Percentiles rank a stretch among this genome's conserved stretches.
These are phyloP conservation scores for Coemansia sp. DNA, from an alignment of 192 early-diverging fungal genomes.

Conservation along the genomic window DNA sequence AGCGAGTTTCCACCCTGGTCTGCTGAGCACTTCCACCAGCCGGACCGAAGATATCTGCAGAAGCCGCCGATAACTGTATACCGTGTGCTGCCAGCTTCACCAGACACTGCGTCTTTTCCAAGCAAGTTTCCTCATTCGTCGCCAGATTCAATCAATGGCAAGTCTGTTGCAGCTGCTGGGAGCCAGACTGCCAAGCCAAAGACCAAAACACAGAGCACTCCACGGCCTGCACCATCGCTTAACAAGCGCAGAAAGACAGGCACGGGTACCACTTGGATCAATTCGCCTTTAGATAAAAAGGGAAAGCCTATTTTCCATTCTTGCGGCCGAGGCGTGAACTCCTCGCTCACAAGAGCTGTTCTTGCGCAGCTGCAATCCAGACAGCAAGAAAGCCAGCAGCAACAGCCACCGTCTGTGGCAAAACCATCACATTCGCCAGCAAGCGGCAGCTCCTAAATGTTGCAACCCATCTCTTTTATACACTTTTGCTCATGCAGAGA, in stretches of 20 bases:
- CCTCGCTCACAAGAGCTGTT: constrained; percentile 48
- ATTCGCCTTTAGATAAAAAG: constrained; percentile 30
- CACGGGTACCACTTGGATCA: not conserved
- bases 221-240: constrained; percentile 1
- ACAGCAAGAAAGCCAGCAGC: constrained; percentile 6
- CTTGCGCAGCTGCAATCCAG: constrained; percentile 47
- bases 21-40: constrained; percentile 70
- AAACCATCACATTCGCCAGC: not conserved
- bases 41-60: constrained; percentile 33
- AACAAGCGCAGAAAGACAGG: constrained; percentile 25
- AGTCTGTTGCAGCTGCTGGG: not conserved
- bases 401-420: not conserved
- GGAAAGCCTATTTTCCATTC: constrained; percentile 46
- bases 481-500: not conserved
- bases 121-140: not conserved
- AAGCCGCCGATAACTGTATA: constrained; percentile 38
- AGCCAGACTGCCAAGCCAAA: not conserved
- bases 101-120: not conserved
- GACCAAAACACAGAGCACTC: not conserved
- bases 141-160: not conserved
- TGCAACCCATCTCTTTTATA: not conserved
- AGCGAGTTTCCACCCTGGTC: constrained; percentile 76
- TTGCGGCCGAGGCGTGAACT: constrained; percentile 54
- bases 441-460: not conserved
- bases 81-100: constrained; percentile 22